phyloP scores from a whole-genome alignment of 73 alveolate species.

The Paramecium pentaurelia region DNA sequence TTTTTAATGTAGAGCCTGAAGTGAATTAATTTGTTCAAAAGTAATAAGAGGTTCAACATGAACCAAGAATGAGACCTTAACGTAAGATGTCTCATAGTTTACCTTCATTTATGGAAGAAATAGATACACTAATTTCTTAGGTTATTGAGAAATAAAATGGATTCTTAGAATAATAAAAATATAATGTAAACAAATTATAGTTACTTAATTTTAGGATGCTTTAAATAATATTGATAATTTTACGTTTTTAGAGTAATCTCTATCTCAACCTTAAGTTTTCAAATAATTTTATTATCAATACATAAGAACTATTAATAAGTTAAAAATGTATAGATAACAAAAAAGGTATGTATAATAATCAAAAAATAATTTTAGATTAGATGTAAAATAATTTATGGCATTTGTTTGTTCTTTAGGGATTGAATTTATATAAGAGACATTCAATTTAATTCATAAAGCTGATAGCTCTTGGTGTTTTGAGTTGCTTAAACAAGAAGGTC shows the following conservation, averaged over 20 bases:
- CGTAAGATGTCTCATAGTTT: background rate
- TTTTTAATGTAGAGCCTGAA: background rate
- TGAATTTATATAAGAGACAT: background rate
- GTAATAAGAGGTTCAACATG: background rate
- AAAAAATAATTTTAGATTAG: background rate
- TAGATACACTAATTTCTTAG: background rate
- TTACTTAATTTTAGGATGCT: background rate
- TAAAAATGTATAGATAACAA: background rate
- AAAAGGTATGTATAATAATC: background rate
- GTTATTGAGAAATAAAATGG: background rate
- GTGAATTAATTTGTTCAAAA: conserved; percentile 1
- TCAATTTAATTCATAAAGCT: background rate
- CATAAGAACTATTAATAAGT: background rate
- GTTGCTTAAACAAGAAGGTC: background rate
- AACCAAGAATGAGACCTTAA: conserved; percentile 9
- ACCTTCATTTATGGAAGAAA: conserved; percentile 11
- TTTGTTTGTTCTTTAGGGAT: background rate
- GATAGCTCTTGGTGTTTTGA: conserved; percentile 39
- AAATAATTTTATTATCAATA: background rate
- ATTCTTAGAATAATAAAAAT: background rate
- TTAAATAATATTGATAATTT: conserved; percentile 11
- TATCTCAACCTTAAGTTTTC: background rate
- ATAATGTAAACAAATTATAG: background rate
- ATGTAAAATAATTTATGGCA: background rate
- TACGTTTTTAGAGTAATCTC: background rate